Conservation (phyloP, 768 basidiomycete species). For the Kwoniella botswanensis region DNA sequence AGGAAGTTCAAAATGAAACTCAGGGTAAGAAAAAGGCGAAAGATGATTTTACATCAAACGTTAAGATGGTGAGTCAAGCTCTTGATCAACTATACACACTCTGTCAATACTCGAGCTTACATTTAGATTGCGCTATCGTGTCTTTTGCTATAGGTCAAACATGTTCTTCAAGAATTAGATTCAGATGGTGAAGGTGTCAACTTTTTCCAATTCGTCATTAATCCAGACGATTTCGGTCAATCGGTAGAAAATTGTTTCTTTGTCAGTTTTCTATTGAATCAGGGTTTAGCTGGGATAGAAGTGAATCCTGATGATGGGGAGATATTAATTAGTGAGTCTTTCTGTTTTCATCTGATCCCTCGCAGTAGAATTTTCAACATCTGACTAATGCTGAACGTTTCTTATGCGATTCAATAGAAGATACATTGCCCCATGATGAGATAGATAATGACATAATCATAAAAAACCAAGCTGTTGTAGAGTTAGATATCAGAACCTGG, state of each 20-base stretch:
- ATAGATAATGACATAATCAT: conserved; percentile 70
- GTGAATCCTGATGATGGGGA: conserved; percentile 66
- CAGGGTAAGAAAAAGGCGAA: conserved; percentile 26
- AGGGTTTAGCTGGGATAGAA: conserved; percentile 63
- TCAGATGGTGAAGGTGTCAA: conserved; percentile 64
- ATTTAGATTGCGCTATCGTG: too few species aligned
- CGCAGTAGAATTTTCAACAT: neutral
- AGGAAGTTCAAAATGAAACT: conserved; percentile 62
- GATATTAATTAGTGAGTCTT: conserved; percentile 69
- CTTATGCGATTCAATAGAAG: conserved; percentile 54
- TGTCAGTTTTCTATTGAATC: conserved; percentile 86
- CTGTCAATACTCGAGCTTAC: too few species aligned
- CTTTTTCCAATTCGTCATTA: conserved; percentile 83
- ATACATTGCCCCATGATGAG: conserved; percentile 69
- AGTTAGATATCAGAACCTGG: conserved; percentile 91
- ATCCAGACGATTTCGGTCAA: conserved; percentile 88
- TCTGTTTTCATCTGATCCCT: neutral
- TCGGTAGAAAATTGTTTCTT: conserved; percentile 97
- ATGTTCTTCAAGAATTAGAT: conserved; percentile 62
- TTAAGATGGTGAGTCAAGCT: conserved; percentile 18
- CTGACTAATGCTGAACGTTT: neutral
- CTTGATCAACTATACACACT: too few species aligned
- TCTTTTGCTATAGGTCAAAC: conserved; percentile 64
- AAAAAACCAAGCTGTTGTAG: conserved; percentile 85
- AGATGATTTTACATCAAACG: conserved; percentile 24